Base-by-base conservation (phyloP, 768 basidiomycete genomes). In the Podaxis sp. region DNA sequence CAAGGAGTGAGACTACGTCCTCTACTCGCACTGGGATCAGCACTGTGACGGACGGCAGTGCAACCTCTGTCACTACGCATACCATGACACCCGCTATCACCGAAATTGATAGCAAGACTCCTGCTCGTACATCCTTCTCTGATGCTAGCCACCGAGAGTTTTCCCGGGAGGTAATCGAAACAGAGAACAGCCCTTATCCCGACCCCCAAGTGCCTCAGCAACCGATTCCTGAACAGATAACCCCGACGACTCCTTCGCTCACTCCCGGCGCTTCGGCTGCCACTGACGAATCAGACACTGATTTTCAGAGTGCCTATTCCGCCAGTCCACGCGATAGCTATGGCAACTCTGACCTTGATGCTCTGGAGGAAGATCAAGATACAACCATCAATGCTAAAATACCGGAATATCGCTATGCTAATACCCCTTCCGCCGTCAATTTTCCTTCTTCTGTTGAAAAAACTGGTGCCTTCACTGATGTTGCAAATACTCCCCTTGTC, bases 271-370 rank as follows among this genome's bases (percentile, higher is more conserved):
- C 67, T 69, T 23, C 67, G 27, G 74, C 72, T 27, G 73, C 80
- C 35, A 84, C 88, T 6, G 89, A 91, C 61, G 90, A 90, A 65
- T 90, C 89, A 21, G 90, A 91, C 66, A 88, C 88, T 27, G 91
- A 93, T 67, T 93, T 93, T 71, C 90, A 92, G 73, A 93, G 91
- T 64, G 91, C 91, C 36, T 91, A 89, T 71, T 91, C 90, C 4
- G 74, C 83, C 2, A 90, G 89, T 67, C 89, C 90, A 11, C 82
- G 88, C 1, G 82, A 76, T 48, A 90, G 88, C 68, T 86, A 84
- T 64, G 82, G 79, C 44, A 83, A 82, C 67, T 78, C 80, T 37
- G 77, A 79, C 14, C 66, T 66, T 51, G 38, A 59, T 3, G 13
- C 50, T 37, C 36, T 61, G 10, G 51, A 47, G 18, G 47, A 58